phyloP scores from a whole-genome alignment of 257 asterid genomes.

The Solanum sejunctum region DNA sequence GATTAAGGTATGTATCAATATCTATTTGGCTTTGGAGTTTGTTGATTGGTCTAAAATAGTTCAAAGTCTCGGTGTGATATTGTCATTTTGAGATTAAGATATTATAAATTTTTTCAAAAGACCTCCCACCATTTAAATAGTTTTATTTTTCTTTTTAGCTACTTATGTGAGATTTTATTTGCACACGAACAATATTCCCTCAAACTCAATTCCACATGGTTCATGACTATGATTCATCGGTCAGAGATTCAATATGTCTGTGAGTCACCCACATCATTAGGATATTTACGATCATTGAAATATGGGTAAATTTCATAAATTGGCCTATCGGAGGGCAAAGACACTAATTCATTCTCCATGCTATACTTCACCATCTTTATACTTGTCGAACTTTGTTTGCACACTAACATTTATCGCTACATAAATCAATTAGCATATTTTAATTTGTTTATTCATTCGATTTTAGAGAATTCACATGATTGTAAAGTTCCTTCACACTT shows the following conservation, averaged over 20 bases:
- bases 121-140: too few species aligned
- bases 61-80: neutral
- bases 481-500: neutral
- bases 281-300: too few species aligned
- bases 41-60: neutral
- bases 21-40: neutral
- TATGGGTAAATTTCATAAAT: too few species aligned
- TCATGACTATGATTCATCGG: too few species aligned
- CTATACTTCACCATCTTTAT: too few species aligned
- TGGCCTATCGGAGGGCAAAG: neutral
- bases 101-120: too few species aligned
- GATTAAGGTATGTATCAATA: neutral
- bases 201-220: neutral
- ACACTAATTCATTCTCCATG: neutral
- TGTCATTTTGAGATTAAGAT: neutral
- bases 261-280: too few species aligned
- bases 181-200: neutral
- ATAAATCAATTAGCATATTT: neutral
- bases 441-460: too few species aligned
- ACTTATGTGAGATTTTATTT: neutral
- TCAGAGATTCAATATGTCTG: too few species aligned
- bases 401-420: neutral
- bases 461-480: too few species aligned
- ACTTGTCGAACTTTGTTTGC: neutral
- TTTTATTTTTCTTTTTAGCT: neutral